A percentile compares a stretch with the other conserved stretches of the same genome.
Conservation (phyloP, 78 protist species). For the Planoprotostelium fungivorum region DNA sequence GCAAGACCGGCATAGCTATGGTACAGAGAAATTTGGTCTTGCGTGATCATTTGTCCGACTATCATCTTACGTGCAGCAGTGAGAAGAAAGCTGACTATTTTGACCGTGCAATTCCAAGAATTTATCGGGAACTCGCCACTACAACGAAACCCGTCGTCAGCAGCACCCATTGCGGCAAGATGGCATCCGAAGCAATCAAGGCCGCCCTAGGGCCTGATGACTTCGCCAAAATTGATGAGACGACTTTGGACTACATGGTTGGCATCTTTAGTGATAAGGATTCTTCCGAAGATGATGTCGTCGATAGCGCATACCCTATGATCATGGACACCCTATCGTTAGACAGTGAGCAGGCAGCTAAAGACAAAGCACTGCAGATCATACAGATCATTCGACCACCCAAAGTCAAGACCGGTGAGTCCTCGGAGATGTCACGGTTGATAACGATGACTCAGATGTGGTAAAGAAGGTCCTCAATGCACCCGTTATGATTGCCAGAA, state of each 20-base stretch:
- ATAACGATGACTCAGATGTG: background rate
- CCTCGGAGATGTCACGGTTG: background rate
- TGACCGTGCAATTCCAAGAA: no score
- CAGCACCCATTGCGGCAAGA: no score
- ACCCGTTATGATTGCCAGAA: background rate
- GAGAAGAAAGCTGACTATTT: no score
- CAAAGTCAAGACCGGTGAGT: background rate
- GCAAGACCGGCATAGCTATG: no score
- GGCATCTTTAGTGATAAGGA: background rate
- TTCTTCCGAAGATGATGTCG: background rate
- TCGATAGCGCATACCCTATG: background rate
- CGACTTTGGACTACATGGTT: background rate
- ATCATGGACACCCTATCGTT: background rate
- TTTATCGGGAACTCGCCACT: no score
- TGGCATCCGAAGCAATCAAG: background rate
- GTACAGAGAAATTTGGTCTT: no score
- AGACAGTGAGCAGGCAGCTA: background rate
- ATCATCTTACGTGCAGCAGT: no score
- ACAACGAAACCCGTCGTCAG: no score
- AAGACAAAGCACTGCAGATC: background rate
- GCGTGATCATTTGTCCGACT: no score
- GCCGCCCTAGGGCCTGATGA: background rate
- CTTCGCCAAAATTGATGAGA: background rate
- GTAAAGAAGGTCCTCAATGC: background rate
- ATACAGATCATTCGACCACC: background rate